phyloP scores from a whole-genome alignment of 2,329 filamentous ascomycete species.

The Cercospora sojina region DNA sequence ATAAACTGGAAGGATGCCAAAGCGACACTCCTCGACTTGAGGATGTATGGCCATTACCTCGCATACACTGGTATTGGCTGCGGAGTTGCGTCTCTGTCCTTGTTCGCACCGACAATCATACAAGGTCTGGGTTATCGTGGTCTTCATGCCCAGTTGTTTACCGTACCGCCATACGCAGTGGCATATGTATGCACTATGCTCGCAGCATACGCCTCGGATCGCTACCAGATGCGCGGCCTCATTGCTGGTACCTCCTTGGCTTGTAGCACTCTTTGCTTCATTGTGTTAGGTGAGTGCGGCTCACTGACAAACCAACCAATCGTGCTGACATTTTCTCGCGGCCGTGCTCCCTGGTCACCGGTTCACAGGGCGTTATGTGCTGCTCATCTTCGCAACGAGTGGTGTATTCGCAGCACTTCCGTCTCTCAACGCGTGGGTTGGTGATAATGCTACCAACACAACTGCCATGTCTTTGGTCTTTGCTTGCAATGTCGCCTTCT shows the following conservation, averaged over 20 bases:
- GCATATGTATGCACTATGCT: constrained; percentile 47
- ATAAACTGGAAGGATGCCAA: neutral
- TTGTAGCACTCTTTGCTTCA: neutral
- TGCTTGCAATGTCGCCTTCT: neutral
- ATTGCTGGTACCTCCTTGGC: neutral
- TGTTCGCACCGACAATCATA: constrained; percentile 49
- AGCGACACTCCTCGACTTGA: neutral
- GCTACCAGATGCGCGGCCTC: neutral
- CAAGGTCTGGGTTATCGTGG: constrained; percentile 61
- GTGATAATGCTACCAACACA: neutral
- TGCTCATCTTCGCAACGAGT: neutral
- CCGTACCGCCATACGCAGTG: constrained; percentile 36
- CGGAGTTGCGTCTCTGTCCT: neutral
- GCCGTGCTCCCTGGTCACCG: neutral
- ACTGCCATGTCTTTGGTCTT: neutral
- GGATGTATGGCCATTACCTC: neutral
- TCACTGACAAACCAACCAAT: neutral
- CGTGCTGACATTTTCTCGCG: neutral
- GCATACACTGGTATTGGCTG: neutral
- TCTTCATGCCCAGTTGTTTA: constrained; percentile 45
- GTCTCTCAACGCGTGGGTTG: neutral
- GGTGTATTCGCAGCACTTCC: neutral
- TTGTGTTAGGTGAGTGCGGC: neutral
- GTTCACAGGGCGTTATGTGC: neutral
- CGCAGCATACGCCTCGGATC: neutral